Evolutionary conservation across 805 yeast species (phyloP), one percentile per base, ranked within the genome.

Genomic region (Saccharomycopsis sp.): DNA sequence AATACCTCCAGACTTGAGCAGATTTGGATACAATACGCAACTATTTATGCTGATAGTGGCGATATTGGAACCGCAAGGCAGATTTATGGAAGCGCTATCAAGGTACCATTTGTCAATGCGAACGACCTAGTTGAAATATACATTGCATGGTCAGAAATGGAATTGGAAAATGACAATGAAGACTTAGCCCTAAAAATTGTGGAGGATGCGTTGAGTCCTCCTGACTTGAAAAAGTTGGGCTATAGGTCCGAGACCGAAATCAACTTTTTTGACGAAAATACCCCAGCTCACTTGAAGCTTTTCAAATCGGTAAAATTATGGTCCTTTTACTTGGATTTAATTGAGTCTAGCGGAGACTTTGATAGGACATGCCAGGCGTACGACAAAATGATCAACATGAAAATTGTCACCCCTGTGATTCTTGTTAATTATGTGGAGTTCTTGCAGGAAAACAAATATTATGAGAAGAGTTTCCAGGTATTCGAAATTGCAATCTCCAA

Each of bases 111-210:
- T 70, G 77, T 73, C 24, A 70, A 76, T 15, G 71, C 82, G 0
- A 79, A 80, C 21, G 97, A 90, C 60, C 70, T 90, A 20, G 87
- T 84, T 1, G 78, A 78, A 2, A 68, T 91, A 4, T 88, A 90
- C 79, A 72, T 81, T n/a, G 78, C 77, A 16, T 91, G 97, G 97
- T 75, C 86, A 3, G 87, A 87, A 57, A 71, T 81, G 70, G 86
- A 85, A 59, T 64, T 87, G 34, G 71, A 78, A 23, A 70, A 72
- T 16, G 80, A 75, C 21, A 75, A 82, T 55, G 68, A 81, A 20
- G 79, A 72, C 48, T 67, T 64, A 9, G 82, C 82, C 0, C 69
- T 80, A 2, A 62, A 63, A 12, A 71, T 75, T 2, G 77, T 81
- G 0, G 68, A 70, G 50, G 59, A 61, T 15, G 68, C 75, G 1